Evolutionary conservation across 805 yeast species (phyloP).

Genomic region (Candida vartiovaarae): DNA sequence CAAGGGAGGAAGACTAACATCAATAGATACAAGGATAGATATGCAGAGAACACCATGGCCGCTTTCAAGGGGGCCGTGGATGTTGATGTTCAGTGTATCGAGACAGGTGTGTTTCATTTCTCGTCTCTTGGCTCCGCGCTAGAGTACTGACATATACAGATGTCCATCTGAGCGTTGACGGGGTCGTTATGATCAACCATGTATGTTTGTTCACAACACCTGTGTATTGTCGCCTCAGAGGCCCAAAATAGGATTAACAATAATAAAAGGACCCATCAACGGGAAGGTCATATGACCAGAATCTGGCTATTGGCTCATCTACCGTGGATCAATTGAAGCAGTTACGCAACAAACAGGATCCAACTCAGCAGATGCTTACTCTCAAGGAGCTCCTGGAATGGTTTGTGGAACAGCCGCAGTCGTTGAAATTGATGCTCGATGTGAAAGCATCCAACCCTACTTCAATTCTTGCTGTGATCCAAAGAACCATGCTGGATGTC

Average conservation of each 20-base stretch:
- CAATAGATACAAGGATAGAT: conserved; percentile 28
- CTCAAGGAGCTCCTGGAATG: conserved; percentile 34
- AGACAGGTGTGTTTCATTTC: conserved; percentile 27
- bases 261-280: conserved; percentile 33
- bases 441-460: conserved; percentile 42
- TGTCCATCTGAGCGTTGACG: conserved; percentile 46
- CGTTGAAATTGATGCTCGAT: conserved; percentile 38
- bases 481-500: conserved; percentile 28
- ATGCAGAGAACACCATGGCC: conserved; percentile 39
- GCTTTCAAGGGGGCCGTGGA: conserved; percentile 43
- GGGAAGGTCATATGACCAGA: conserved; percentile 39
- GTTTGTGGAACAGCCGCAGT: conserved; percentile 19
- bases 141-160: conserved; percentile 23
- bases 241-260: neutral
- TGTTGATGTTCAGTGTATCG: conserved; percentile 37
- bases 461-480: conserved; percentile 33
- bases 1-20: conserved; percentile 10
- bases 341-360: conserved; percentile 28
- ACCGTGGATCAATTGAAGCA: conserved; percentile 29
- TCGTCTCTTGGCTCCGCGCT: neutral
- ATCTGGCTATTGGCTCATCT: conserved; percentile 31
- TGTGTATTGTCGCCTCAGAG: neutral
- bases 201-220: neutral
- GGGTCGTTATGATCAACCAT: conserved; percentile 47
- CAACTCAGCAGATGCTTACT: conserved; percentile 34